A percentile compares a stretch with the other conserved stretches of the same genome.
phyloP scores from a whole-genome alignment of 805 yeast species.

The Schizosaccharomyces octosporus region DNA sequence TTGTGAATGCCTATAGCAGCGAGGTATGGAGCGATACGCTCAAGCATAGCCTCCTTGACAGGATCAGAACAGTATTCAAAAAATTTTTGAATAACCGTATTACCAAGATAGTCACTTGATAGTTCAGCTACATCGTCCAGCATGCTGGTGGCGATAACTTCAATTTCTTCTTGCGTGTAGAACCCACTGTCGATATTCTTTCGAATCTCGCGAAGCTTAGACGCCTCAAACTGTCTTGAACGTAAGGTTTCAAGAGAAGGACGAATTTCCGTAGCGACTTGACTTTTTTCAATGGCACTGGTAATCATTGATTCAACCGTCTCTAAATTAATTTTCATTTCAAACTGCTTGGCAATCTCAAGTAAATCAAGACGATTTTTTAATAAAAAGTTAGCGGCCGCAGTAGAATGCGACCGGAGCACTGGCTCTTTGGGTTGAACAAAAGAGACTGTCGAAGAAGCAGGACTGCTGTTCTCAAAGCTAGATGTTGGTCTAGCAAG shows the following conservation, averaged over 20 bases:
- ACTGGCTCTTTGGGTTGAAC: not conserved
- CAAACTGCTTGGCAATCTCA: constrained; percentile 15
- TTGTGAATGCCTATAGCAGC: constrained; percentile 89
- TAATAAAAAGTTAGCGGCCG: not conserved
- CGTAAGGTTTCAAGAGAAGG: constrained; percentile 53
- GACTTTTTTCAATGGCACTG: constrained; percentile 8
- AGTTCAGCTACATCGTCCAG: constrained; percentile 71
- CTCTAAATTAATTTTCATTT: constrained; percentile 8
- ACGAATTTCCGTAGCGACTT: constrained; percentile 15
- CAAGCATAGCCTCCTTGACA: constrained; percentile 58
- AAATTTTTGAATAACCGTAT: constrained; percentile 80
- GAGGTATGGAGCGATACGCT: constrained; percentile 49
- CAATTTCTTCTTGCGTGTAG: constrained; percentile 38
- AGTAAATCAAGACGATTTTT: constrained; percentile 9
- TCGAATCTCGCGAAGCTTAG: constrained; percentile 65
- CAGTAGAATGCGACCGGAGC: not conserved
- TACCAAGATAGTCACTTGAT: constrained; percentile 80
- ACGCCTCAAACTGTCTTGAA: constrained; percentile 59
- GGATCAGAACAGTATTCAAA: constrained; percentile 47
- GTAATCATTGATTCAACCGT: not conserved
- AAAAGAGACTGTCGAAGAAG: not conserved
- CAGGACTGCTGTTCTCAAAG: constrained; percentile 13
- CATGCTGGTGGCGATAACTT: constrained; percentile 63
- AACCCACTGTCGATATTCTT: constrained; percentile 38
- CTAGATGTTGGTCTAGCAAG: constrained; percentile 36